Percentiles rank a stretch among this genome's conserved stretches.
Conservation (phyloP, 768 basidiomycete species). For the Hemileccinum impolitum region DNA sequence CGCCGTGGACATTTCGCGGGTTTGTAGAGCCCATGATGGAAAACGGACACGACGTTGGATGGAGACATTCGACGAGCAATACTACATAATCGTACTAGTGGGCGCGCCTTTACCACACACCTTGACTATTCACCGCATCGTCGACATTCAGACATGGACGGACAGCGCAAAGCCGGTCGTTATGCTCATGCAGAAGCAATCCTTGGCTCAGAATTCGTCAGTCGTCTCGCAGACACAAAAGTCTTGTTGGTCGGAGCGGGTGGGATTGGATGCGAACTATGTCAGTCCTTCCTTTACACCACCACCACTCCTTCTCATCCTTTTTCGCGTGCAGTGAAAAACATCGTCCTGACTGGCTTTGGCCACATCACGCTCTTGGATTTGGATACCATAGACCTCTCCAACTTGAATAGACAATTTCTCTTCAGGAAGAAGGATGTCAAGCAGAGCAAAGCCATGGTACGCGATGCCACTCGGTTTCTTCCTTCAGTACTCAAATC, state of each 20-base stretch:
- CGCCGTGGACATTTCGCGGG: slow-evolving; percentile 52
- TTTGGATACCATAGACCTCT: slow-evolving; percentile 97
- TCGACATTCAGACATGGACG: slow-evolving; percentile 1
- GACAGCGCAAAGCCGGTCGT: slow-evolving; percentile 30
- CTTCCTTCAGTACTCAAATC: not conserved
- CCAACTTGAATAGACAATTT: slow-evolving; percentile 96
- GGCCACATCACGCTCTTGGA: slow-evolving; percentile 91
- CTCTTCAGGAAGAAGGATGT: slow-evolving; percentile 96
- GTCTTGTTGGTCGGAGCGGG: slow-evolving; percentile 93
- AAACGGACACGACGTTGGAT: slow-evolving; percentile 59
- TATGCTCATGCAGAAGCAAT: slow-evolving; percentile 70
- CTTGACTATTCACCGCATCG: slow-evolving; percentile 12
- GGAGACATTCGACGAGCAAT: slow-evolving; percentile 44
- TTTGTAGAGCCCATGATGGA: slow-evolving; percentile 70
- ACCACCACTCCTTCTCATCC: not conserved
- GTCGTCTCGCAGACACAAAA: slow-evolving; percentile 55
- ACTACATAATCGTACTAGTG: slow-evolving; percentile 4
- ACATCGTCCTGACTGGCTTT: slow-evolving; percentile 90
- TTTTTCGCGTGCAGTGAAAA: slow-evolving; percentile 69
- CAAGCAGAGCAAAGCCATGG: slow-evolving; percentile 93
- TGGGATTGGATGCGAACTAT: slow-evolving; percentile 94
- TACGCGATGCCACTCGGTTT: slow-evolving; percentile 31
- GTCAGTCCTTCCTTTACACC: slow-evolving; percentile 42
- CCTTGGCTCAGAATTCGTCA: slow-evolving; percentile 69
- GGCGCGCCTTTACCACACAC: no score